A percentile compares a stretch with the other conserved stretches of the same genome.
Evolutionary conservation across 345 rosid species (phyloP).

Genomic region (Citrus inodora): DNA sequence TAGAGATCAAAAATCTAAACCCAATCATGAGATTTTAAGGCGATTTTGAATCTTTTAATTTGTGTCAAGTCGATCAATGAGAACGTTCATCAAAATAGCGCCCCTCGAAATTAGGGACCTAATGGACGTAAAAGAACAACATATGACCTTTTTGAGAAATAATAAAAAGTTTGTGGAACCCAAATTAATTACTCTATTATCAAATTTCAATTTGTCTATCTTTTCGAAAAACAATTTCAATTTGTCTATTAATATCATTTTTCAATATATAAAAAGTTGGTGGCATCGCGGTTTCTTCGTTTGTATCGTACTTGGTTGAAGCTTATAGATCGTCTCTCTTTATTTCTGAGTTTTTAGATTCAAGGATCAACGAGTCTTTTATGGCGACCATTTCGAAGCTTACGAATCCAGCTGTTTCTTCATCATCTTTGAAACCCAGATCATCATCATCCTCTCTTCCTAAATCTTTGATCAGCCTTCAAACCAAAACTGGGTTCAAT

Average conservation of each 20-base stretch:
- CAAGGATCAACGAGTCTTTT: conserved; percentile 8
- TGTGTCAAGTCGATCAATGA: too few relatives aligned
- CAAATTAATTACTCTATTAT: too few relatives aligned
- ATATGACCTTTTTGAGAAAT: too few relatives aligned
- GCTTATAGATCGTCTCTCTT: not conserved
- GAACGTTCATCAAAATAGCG: too few relatives aligned
- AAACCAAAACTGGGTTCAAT: conserved; percentile 11
- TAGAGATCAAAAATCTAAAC: too few relatives aligned
- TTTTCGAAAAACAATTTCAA: too few relatives aligned
- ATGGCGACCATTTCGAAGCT: conserved; percentile 91
- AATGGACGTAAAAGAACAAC: too few relatives aligned
- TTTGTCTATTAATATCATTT: too few relatives aligned
- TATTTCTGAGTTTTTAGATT: not conserved
- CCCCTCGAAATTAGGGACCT: not conserved
- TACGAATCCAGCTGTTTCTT: conserved; percentile 36
- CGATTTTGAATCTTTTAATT: too few relatives aligned
- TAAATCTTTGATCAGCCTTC: conserved; percentile 37
- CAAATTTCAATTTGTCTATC: too few relatives aligned
- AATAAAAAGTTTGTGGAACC: not conserved
- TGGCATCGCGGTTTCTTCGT: not conserved
- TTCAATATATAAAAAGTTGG: not conserved
- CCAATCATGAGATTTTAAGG: too few relatives aligned
- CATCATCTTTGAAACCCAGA: conserved; percentile 38
- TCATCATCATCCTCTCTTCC: conserved; percentile 32
- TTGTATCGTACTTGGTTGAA: conserved; percentile 7